These are phyloP conservation scores for Clonostachys sp. DNA, from an alignment of 2,329 filamentous ascomycete genomes.

Conservation along the genomic window DNA sequence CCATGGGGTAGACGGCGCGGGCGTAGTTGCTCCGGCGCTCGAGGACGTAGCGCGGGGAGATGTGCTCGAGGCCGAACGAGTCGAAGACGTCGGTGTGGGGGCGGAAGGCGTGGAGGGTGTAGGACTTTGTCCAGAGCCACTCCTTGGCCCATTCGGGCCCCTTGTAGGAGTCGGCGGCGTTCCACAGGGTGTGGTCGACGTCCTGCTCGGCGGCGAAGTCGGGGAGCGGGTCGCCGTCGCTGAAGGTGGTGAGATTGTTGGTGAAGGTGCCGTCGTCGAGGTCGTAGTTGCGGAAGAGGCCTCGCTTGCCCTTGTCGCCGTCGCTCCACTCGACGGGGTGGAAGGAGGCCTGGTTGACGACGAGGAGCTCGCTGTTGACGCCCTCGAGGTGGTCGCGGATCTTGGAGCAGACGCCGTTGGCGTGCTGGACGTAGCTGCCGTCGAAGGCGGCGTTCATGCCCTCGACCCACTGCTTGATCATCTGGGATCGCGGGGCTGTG, in stretches of 20 bases:
- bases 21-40: slow-evolving; percentile 15
- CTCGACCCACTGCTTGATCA: slow-evolving; percentile 11
- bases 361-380: slow-evolving; percentile 14
- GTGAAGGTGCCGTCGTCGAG: slow-evolving; percentile 6
- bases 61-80: slow-evolving; percentile 2
- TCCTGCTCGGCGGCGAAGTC: slow-evolving; percentile 1
- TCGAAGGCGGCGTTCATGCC: slow-evolving; percentile 16
- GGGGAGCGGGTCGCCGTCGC: neutral
- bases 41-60: slow-evolving; percentile 12
- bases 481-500: slow-evolving; percentile 6
- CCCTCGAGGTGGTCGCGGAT: slow-evolving; percentile 32
- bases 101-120: slow-evolving; percentile 13
- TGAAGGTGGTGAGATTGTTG: neutral
- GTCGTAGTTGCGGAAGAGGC: neutral
- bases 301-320: slow-evolving; percentile 4
- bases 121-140: slow-evolving; percentile 1
- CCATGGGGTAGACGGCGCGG: slow-evolving; percentile 10
- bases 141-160: neutral
- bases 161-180: slow-evolving; percentile 7
- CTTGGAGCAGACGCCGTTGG: slow-evolving; percentile 13
- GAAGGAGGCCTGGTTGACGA: slow-evolving; percentile 13
- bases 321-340: slow-evolving; percentile 11
- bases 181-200: slow-evolving; percentile 5
- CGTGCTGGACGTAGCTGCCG: slow-evolving; percentile 17
- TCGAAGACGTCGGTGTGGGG: slow-evolving; percentile 1